Percentiles rank a stretch among this genome's conserved stretches.
Conservation (phyloP, 768 basidiomycete genomes). For the Leccinum fibrillosum region DNA sequence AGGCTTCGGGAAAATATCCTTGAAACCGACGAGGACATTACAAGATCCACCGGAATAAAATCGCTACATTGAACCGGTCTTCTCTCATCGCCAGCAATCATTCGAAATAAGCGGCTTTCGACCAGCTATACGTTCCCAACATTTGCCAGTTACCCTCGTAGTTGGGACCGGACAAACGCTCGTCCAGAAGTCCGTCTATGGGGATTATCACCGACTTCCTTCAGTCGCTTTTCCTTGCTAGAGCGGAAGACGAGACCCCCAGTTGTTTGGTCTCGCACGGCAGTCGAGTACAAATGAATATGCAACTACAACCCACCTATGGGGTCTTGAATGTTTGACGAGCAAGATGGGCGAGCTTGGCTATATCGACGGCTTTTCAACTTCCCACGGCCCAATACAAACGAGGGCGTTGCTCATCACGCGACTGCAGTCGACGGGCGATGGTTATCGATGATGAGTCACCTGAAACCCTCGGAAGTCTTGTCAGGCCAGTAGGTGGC, state of each 20-base stretch:
- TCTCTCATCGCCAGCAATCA: conserved; percentile 70
- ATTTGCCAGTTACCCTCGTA: conserved; percentile 77
- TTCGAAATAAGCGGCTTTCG: conserved; percentile 56
- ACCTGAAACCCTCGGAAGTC: too few relatives aligned
- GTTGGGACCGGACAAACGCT: conserved; percentile 70
- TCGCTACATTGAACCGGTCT: conserved; percentile 77
- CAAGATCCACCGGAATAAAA: conserved; percentile 77
- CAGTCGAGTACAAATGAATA: conserved; percentile 69
- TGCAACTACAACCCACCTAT: conserved; percentile 46
- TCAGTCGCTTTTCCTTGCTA: conserved; percentile 66
- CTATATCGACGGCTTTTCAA: conserved; percentile 88
- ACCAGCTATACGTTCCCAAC: conserved; percentile 82
- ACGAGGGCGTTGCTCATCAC: conserved; percentile 61
- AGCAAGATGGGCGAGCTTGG: conserved; percentile 89
- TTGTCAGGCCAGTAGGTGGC: too few relatives aligned
- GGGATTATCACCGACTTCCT: conserved; percentile 75
- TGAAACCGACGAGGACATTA: conserved; percentile 58
- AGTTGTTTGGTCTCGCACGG: conserved; percentile 70
- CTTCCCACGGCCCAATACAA: conserved; percentile 79
- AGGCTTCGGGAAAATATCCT: conserved; percentile 70
- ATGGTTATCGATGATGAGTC: too few relatives aligned
- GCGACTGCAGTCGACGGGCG: too few relatives aligned
- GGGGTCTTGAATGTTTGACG: conserved; percentile 86
- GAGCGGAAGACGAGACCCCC: conserved; percentile 56
- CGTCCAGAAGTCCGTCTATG: conserved; percentile 79